These are phyloP conservation scores for Malassezia vespertilionis DNA, from an alignment of 1,284 basidiomycete species.

Conservation along the genomic window DNA sequence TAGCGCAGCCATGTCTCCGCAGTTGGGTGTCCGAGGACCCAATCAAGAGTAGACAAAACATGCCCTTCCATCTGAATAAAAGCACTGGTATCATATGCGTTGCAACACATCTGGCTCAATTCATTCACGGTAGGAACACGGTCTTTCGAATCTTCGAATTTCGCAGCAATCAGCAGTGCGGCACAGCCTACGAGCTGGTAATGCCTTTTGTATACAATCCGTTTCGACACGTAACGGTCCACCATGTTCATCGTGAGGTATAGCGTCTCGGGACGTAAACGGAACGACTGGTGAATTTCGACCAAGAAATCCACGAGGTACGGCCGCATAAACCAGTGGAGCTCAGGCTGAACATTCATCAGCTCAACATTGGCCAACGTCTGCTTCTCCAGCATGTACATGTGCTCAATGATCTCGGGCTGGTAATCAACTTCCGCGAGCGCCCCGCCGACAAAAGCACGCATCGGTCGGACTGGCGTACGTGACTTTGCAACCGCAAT, in stretches of 20 bases:
- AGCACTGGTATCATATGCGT: constrained; percentile 86
- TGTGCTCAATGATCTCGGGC: constrained; percentile 80
- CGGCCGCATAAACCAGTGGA: constrained; percentile 77
- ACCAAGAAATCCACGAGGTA: constrained; percentile 97
- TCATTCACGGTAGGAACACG: constrained; percentile 90
- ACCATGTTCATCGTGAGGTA: constrained; percentile 98
- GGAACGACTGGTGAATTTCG: constrained; percentile 82
- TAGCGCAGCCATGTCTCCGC: constrained; percentile 89
- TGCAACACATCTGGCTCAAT: constrained; percentile 82
- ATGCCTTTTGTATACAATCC: constrained; percentile 96
- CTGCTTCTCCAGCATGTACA: constrained; percentile 86
- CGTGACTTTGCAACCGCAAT: background rate
- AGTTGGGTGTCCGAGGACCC: constrained; percentile 93
- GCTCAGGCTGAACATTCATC: constrained; percentile 98
- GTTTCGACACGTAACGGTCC: constrained; percentile 95
- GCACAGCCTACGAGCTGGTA: constrained; percentile 98
- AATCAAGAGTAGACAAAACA: constrained; percentile 87
- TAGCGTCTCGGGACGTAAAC: constrained; percentile 90
- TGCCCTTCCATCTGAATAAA: constrained; percentile 72
- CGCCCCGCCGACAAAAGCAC: constrained; percentile 21
- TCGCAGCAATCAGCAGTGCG: constrained; percentile 95
- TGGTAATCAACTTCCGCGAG: constrained; percentile 78
- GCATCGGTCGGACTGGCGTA: constrained; percentile 14
- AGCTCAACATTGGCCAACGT: constrained; percentile 81
- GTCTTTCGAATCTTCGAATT: constrained; percentile 98